phyloP scores from a whole-genome alignment of 495 filamentous ascomycete genomes.

The Aspergillus nidulans region DNA sequence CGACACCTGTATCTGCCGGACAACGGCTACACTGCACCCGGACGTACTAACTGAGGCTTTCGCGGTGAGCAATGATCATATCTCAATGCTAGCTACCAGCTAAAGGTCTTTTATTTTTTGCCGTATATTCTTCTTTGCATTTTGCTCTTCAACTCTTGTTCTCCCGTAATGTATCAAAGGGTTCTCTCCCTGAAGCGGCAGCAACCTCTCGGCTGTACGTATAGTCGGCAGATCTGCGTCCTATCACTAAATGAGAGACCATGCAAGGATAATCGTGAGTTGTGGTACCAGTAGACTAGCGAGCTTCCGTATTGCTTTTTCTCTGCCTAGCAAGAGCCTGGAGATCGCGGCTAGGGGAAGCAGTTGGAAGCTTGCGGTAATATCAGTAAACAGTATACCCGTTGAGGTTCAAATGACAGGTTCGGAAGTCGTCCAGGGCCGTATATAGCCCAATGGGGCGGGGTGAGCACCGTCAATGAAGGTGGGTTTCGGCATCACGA shows the following conservation, averaged over 20 bases:
- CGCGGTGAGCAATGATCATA: conserved; percentile 22
- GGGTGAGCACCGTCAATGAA: background rate
- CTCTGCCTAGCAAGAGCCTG: background rate
- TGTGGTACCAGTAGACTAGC: background rate
- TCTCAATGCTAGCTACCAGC: conserved; percentile 18
- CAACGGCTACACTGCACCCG: conserved; percentile 68
- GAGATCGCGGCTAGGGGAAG: background rate
- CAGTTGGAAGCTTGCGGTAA: background rate
- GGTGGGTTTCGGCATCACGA: conserved; percentile 12
- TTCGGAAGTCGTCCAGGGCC: background rate
- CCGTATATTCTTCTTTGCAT: background rate
- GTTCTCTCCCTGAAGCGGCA: background rate
- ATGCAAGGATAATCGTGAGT: background rate
- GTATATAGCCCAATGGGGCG: conserved; percentile 2
- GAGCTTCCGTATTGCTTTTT: background rate
- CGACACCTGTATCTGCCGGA: conserved; percentile 89
- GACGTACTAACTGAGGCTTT: conserved; percentile 39
- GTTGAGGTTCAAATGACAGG: background rate
- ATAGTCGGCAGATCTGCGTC: background rate
- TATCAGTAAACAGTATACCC: background rate
- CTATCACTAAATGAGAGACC: background rate
- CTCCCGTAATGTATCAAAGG: background rate
- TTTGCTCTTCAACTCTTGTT: background rate
- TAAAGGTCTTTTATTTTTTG: background rate
- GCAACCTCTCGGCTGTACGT: background rate